Conservation (phyloP, 768 basidiomycete species). For the Trametes coccinea region DNA sequence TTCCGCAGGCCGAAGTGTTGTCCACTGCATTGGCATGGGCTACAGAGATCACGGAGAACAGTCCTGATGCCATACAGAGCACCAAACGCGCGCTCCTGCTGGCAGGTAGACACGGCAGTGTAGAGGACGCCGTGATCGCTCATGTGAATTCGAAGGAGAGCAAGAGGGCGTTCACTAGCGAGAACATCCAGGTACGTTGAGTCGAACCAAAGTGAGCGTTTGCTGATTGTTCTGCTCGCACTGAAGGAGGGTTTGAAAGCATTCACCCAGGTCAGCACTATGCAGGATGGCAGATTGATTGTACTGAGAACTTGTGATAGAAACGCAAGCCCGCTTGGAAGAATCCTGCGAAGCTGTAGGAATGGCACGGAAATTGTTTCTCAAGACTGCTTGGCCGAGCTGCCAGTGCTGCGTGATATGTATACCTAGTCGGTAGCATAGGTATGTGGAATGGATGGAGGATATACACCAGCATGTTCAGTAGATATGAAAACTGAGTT, state of each 20-base stretch:
- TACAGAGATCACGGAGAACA: slow-evolving; percentile 57
- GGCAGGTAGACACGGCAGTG: slow-evolving; percentile 47
- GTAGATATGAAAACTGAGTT: too few relatives aligned
- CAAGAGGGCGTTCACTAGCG: slow-evolving; percentile 54
- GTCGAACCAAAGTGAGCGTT: background rate
- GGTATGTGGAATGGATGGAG: too few relatives aligned
- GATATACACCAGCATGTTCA: too few relatives aligned
- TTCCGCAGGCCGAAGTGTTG: slow-evolving; percentile 55
- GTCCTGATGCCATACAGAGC: slow-evolving; percentile 77
- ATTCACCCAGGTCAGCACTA: slow-evolving; percentile 56
- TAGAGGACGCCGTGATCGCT: slow-evolving; percentile 49
- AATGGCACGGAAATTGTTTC: too few relatives aligned
- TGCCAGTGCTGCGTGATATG: too few relatives aligned
- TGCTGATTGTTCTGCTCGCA: background rate
- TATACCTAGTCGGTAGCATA: too few relatives aligned
- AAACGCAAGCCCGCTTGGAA: slow-evolving; percentile 54
- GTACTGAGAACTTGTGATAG: slow-evolving; percentile 28
- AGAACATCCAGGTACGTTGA: slow-evolving; percentile 63
- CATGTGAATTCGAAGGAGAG: slow-evolving; percentile 51
- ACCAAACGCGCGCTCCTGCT: slow-evolving; percentile 72
- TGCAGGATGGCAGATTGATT: background rate
- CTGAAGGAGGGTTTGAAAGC: slow-evolving; percentile 68
- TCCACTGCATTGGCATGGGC: slow-evolving; percentile 64
- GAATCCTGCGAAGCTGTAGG: slow-evolving; percentile 56
- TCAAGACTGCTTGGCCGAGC: too few relatives aligned